Conservation (phyloP, 345 rosid genomes). For the Kandelia obovata region DNA sequence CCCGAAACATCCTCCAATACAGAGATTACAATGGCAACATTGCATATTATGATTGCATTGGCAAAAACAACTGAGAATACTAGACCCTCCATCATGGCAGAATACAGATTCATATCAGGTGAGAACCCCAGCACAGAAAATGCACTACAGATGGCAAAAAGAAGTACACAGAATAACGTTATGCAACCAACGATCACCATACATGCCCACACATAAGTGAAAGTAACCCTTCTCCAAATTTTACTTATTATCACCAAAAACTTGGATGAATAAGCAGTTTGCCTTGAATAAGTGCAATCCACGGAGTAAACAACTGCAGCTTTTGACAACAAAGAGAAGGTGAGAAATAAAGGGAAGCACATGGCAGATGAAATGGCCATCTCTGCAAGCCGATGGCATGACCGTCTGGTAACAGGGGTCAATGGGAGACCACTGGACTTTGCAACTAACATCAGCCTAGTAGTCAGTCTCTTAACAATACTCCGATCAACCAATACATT, state of each 20-base stretch:
- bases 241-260: slow-evolving; percentile 43
- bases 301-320: slow-evolving; percentile 81
- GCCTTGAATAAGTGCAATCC: slow-evolving; percentile 69
- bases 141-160: slow-evolving; percentile 48
- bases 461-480: slow-evolving; percentile 51
- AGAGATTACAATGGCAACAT: slow-evolving; percentile 60
- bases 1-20: slow-evolving; percentile 90
- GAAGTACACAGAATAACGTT: slow-evolving; percentile 59
- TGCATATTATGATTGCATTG: slow-evolving; percentile 63
- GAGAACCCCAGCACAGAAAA: slow-evolving; percentile 51
- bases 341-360: slow-evolving; percentile 77
- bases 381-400: slow-evolving; percentile 65
- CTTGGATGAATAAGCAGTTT: slow-evolving; percentile 42
- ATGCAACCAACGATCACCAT: slow-evolving; percentile 57
- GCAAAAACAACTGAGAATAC: slow-evolving; percentile 85
- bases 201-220: slow-evolving; percentile 70
- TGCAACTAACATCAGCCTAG: slow-evolving; percentile 59
- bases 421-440: slow-evolving; percentile 74
- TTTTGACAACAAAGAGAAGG: slow-evolving; percentile 56
- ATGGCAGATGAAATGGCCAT: slow-evolving; percentile 55
- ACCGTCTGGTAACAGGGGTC: slow-evolving; percentile 54
- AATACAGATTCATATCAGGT: slow-evolving; percentile 53
- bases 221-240: slow-evolving; percentile 63
- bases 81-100: slow-evolving; percentile 49
- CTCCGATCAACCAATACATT: slow-evolving; percentile 67